A percentile compares a stretch with the other conserved stretches of the same genome.
These are phyloP conservation scores for Pseudotsuga menziesii DNA, from an alignment of 75 land plant species.

Conservation along the genomic window DNA sequence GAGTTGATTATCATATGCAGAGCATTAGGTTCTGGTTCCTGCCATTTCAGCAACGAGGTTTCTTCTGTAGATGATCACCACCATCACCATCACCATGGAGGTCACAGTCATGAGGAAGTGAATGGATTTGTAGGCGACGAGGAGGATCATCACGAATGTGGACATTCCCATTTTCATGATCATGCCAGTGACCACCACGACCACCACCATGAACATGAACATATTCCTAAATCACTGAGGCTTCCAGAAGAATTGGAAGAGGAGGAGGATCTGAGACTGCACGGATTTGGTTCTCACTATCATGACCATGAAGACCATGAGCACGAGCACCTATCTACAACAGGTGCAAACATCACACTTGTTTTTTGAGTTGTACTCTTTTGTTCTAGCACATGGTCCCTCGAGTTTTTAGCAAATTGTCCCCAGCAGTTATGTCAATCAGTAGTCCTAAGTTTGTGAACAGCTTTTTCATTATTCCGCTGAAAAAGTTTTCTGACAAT, in stretches of 20 bases:
- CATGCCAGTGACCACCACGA: conserved; percentile 20
- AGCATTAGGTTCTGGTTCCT: conserved; percentile 7
- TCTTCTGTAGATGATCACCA: neutral
- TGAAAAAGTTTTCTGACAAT: no score
- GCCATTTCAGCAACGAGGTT: conserved; percentile 9
- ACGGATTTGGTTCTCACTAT: conserved; percentile 28
- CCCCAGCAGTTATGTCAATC: no score
- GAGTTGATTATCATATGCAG: neutral
- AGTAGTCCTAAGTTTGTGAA: no score
- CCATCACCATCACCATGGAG: neutral
- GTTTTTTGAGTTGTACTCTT: no score
- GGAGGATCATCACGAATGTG: conserved; percentile 11
- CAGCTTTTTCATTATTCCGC: no score
- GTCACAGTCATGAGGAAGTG: neutral
- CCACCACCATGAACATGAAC: conserved; percentile 6
- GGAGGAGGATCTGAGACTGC: conserved; percentile 66
- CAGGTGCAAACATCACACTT: neutral
- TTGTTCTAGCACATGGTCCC: no score
- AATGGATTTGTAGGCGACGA: neutral
- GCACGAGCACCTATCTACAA: neutral
- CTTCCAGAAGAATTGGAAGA: conserved; percentile 84
- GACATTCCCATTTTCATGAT: conserved; percentile 19
- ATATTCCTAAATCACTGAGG: conserved; percentile 9
- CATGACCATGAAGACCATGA: conserved; percentile 6
- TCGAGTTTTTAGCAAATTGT: no score